Evolutionary conservation across 441 rosid genomes (phyloP).

Genomic region (Mallotus repandus): DNA sequence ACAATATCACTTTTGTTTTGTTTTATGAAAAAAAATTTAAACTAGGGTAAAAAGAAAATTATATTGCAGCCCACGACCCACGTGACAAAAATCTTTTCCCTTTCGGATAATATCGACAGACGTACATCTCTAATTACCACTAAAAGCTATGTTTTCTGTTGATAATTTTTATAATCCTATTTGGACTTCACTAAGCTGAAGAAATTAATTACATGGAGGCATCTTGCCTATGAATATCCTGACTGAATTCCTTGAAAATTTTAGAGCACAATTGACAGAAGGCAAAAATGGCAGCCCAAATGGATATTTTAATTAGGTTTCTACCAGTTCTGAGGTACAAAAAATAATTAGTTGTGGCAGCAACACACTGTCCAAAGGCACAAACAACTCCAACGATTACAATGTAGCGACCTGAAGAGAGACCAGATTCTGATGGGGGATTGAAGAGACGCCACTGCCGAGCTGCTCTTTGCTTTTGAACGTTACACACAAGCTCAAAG

Average conservation of each 20-base stretch:
- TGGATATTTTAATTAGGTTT: not conserved
- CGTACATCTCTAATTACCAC: too few species aligned
- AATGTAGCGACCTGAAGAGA: not conserved
- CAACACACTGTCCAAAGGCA: not conserved
- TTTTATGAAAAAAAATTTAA: too few species aligned
- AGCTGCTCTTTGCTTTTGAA: not conserved
- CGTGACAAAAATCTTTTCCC: too few species aligned
- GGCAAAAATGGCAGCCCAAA: slow-evolving; percentile 4
- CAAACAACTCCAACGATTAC: not conserved
- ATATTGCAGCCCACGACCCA: too few species aligned
- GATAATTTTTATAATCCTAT: too few species aligned
- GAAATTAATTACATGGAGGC: not conserved
- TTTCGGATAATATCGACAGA: too few species aligned
- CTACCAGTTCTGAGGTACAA: not conserved
- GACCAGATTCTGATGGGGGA: not conserved
- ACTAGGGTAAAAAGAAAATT: too few species aligned
- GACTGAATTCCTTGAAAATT: not conserved
- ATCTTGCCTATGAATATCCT: not conserved
- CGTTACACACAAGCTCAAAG: not conserved
- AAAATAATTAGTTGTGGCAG: not conserved
- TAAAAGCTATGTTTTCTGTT: too few species aligned
- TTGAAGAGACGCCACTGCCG: too few species aligned
- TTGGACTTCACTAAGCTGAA: not conserved
- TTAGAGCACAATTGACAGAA: not conserved
- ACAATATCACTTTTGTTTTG: too few species aligned